Percentiles rank a stretch among this genome's conserved stretches.
Conservation (phyloP, 257 asterid genomes). For the Striga asiatica region DNA sequence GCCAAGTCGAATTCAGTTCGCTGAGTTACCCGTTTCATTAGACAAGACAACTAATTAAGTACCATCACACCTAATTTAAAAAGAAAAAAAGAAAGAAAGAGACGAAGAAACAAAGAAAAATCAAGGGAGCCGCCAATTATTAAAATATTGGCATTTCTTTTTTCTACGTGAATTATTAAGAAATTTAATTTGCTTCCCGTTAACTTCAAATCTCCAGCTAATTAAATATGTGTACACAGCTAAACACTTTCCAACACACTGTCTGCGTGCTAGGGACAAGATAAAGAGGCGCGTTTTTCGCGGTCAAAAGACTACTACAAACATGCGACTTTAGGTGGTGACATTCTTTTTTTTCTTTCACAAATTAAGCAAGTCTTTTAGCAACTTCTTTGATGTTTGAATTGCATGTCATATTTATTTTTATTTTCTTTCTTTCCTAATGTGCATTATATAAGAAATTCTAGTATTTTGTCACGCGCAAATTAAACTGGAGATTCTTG, state of each 20-base stretch:
- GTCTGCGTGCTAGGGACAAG: not conserved
- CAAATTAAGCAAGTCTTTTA: not conserved
- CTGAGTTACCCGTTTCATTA: too few species aligned
- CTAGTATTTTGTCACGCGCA: not conserved
- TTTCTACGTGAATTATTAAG: too few species aligned
- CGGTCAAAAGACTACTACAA: slow-evolving; percentile 5
- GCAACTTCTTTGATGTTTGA: not conserved
- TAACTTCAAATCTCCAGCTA: not conserved
- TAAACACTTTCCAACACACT: not conserved
- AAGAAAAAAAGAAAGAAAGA: not conserved
- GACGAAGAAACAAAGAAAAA: not conserved
- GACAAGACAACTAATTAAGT: too few species aligned
- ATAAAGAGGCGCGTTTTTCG: not conserved
- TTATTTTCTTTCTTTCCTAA: too few species aligned
- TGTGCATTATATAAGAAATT: not conserved
- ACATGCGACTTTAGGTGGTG: not conserved
- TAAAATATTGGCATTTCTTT: too few species aligned
- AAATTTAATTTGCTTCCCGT: not conserved
- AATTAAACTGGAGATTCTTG: not conserved
- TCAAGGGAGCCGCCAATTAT: slow-evolving; percentile 3
- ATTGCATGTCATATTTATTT: too few species aligned
- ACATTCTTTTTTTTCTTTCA: not conserved
- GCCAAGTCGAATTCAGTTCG: too few species aligned
- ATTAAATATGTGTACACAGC: not conserved
- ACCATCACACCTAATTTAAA: too few species aligned